A percentile compares a stretch with the other conserved stretches of the same genome.
Evolutionary conservation across 2,329 filamentous ascomycete genomes (phyloP).

Genomic region (Elsinoe perseae): DNA sequence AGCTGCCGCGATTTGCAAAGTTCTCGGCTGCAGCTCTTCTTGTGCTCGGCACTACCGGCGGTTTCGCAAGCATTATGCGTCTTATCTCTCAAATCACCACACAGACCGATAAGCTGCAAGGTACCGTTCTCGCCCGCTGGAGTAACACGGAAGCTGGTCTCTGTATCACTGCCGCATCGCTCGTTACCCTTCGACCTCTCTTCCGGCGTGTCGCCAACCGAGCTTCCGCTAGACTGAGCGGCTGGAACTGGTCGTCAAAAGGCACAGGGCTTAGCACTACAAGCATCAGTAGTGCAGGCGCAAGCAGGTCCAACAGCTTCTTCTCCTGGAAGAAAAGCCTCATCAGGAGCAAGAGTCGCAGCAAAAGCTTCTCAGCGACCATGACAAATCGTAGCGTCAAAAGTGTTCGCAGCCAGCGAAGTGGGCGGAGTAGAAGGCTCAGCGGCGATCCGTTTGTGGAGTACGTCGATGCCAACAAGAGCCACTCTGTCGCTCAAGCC

Average conservation of each 20-base stretch:
- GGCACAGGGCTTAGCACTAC: conserved; percentile 1
- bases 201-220: not conserved
- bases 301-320: not conserved
- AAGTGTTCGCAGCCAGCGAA: not conserved
- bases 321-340: conserved; percentile 2
- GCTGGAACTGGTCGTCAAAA: conserved; percentile 5
- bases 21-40: not conserved
- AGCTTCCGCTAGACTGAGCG: not conserved
- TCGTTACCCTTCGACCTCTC: conserved; percentile 5
- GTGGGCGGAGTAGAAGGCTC: not conserved
- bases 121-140: conserved; percentile 3
- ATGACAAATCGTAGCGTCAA: conserved; percentile 7
- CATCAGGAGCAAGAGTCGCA: conserved; percentile 10
- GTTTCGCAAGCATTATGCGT: conserved; percentile 2
- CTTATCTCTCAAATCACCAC: conserved; percentile 2
- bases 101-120: not conserved
- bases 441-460: conserved; percentile 8
- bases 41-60: not conserved
- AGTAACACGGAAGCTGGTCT: conserved; percentile 11
- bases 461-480: conserved; percentile 8
- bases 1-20: conserved; percentile 3
- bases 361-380: conserved; percentile 6
- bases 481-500: not conserved
- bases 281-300: conserved; percentile 1
- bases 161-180: conserved; percentile 8